Base-by-base conservation (phyloP, 306 rosid species). In the Lathyrus aphaca region DNA sequence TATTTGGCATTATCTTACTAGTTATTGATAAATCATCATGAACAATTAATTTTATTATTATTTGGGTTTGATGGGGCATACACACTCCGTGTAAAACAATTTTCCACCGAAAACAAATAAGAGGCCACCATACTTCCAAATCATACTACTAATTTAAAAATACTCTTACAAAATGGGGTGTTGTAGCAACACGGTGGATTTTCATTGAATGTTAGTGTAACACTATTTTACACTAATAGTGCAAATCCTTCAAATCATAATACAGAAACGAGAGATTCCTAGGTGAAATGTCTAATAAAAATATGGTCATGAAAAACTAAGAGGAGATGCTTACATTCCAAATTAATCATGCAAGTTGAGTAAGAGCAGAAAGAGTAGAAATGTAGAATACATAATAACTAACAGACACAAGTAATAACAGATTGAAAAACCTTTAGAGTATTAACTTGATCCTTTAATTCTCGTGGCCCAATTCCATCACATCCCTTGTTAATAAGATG, bases 401-500 rank as follows among this genome's bases (percentile, higher is more conserved):
- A n/a, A n/a, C n/a, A n/a, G n/a, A n/a, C n/a, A n/a, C n/a, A n/a
- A 15, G 50, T 46, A 35, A 66, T 78, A 35, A 53, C 42, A 38
- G 30, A 80, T 72, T 40, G 50, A 17, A 73, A 74, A 46, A 87
- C 86, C 91, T 85, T 79, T 38, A 83, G 57, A 66, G 59, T 21
- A 38, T 62, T 66, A 67, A 79, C 80, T 78, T 84, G 84, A 72
- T 77, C 76, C 69, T 82, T 84, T 49, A 82, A 66, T 72, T 79
- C 82, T 49, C 35, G 66, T 13, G 77, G 80, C 59, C 76, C 81
- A 18, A 50, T 50, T 56, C 74, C 76, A 44, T 73, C 84, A 40
- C 69, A 66, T 71, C 86, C 86, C 84, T 95, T 87, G 88, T 73
- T 37, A 39, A 68, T 48, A 60, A 66, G 63, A 43, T 45, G 61